Evolutionary conservation across 2,329 filamentous ascomycete species (phyloP), one percentile per base, ranked within the genome.

Genomic region (Tolypocladium endophyticum): DNA sequence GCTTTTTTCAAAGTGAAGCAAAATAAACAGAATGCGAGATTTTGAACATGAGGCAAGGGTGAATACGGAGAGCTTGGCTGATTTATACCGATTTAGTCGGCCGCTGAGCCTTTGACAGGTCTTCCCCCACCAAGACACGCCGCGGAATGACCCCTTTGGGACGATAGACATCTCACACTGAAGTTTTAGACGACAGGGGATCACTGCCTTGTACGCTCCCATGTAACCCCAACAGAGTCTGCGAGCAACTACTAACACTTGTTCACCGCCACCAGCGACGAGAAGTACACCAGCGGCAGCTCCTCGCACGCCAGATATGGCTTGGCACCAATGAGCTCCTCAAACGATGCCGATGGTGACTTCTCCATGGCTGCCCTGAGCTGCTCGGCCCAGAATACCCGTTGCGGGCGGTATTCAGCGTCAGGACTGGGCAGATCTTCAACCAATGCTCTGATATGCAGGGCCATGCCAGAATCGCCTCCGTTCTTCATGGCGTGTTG

Each of bases 311-410:
- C 66, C 53, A 72, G 20, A 28, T 64, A 61, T 20, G 66, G 58
- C 1, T 61, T 66, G 1, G 20, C 52, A 0, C n/a, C 61, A 0
- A 70, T 56, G 55, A 70, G 70, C 9, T 63, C 62, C 0, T 65
- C 64, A 61, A 72, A 69, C 0, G 18, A 8, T 0, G n/a, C 5
- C 0, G 9, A 39, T 4, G 39, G 58, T 14, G 14, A 30, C 0
- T 59, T 41, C 20, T 63, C 56, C 57, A 68, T 52, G 16, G 41
- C 62, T 2, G 62, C 50, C 12, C 69, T 62, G 0, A 68, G 61
- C 38, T 69, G 64, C 58, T 66, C 68, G 0, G 66, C 64, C 70
- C 70, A 72, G 25, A 72, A 72, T 58, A 65, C 63, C 18, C 64
- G 61, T 53, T 66, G 64, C 0, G 69, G 70, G 14, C 63, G 56